phyloP scores from a whole-genome alignment of 129 eudicot genomes.

The Deinandra increscens region DNA sequence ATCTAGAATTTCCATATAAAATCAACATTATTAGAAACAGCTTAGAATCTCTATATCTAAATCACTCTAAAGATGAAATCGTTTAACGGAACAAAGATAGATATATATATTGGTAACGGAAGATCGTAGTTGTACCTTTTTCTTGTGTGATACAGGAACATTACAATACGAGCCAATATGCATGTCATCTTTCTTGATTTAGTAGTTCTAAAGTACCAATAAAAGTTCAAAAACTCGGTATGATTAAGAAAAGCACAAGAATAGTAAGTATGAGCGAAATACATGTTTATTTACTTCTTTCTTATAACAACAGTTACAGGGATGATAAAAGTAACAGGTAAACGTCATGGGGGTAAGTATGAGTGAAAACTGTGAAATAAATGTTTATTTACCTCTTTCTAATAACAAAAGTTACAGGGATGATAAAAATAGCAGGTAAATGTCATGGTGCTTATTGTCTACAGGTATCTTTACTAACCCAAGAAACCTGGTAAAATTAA shows the following conservation, averaged over 20 bases:
- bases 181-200: neutral
- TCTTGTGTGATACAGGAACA: neutral
- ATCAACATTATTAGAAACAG: neutral
- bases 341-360: neutral
- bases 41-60: neutral
- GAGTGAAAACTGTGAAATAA: neutral
- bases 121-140: too few relatives aligned
- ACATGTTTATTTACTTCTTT: neutral
- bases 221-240: neutral
- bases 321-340: neutral
- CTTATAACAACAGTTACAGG: neutral
- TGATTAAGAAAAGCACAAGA: neutral
- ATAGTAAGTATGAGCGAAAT: neutral
- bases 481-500: neutral
- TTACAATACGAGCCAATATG: neutral
- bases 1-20: conserved; percentile 12
- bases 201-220: neutral
- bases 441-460: neutral
- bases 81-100: neutral
- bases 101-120: too few relatives aligned
- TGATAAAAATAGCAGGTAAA: neutral
- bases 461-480: neutral
- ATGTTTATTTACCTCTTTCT: neutral
- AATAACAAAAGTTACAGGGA: neutral
- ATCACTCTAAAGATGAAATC: neutral